Conservation (phyloP, 2,329 filamentous ascomycete species). For the Xylaria digitata region DNA sequence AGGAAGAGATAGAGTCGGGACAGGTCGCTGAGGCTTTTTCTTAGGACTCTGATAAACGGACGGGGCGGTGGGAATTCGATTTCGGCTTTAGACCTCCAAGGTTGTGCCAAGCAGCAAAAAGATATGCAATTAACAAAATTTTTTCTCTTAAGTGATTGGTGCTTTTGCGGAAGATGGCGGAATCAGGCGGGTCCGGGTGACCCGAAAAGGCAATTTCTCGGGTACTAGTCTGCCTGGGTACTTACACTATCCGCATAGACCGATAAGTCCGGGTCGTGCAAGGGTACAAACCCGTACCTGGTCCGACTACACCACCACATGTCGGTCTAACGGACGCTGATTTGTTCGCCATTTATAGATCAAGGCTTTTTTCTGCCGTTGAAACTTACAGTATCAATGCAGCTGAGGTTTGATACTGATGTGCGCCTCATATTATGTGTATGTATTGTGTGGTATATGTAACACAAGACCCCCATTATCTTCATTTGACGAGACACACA, state of each 20-base stretch:
- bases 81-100: conserved; percentile 18
- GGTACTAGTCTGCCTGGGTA: conserved; percentile 9
- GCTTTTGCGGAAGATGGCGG: conserved; percentile 16
- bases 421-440: not conserved
- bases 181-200: conserved; percentile 9
- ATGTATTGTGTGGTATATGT: too few species aligned
- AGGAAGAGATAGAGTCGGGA: conserved; percentile 18
- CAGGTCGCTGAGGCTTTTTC: conserved; percentile 38
- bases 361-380: not conserved
- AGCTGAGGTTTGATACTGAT: not conserved
- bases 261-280: conserved; percentile 31
- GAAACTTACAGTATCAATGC: not conserved
- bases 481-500: too few species aligned
- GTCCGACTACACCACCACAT: conserved; percentile 23
- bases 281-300: not conserved
- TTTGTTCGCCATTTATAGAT: conserved; percentile 34
- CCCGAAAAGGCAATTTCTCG: conserved; percentile 32
- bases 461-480: too few species aligned
- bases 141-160: conserved; percentile 28
- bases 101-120: conserved; percentile 13
- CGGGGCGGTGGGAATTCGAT: conserved; percentile 19
- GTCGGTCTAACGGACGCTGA: conserved; percentile 24
- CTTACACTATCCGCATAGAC: conserved; percentile 1
- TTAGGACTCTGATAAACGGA: conserved; percentile 28
- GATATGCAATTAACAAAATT: conserved; percentile 36